Conservation (phyloP, 768 basidiomycete genomes). For the Tulasnella sp. region DNA sequence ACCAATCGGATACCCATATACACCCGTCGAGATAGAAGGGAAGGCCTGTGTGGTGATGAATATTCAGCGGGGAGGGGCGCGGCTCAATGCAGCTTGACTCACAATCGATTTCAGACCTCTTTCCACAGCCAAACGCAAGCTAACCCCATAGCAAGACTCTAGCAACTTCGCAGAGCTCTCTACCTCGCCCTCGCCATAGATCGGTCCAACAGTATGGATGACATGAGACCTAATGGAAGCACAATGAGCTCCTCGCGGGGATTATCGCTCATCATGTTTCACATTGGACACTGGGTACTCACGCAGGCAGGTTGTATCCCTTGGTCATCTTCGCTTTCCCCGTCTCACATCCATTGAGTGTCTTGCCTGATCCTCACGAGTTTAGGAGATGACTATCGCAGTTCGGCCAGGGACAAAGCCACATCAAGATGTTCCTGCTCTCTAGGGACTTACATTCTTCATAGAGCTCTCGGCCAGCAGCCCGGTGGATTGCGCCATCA, state of each 20-base stretch:
- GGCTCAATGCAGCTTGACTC: conserved; percentile 21
- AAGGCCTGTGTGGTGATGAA: conserved; percentile 44
- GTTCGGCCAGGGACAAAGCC: no score
- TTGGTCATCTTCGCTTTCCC: conserved; percentile 71
- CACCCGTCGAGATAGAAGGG: conserved; percentile 65
- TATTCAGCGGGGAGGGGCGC: not conserved
- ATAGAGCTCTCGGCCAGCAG: conserved; percentile 53
- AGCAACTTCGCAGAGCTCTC: conserved; percentile 42
- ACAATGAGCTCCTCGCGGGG: not conserved
- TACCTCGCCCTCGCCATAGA: conserved; percentile 35
- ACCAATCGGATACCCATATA: conserved; percentile 64
- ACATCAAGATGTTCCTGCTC: no score
- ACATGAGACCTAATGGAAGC: conserved; percentile 42
- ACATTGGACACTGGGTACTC: conserved; percentile 25
- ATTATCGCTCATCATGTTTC: not conserved
- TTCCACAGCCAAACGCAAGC: conserved; percentile 49
- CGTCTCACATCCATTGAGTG: conserved; percentile 53
- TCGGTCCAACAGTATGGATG: conserved; percentile 74
- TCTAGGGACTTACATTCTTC: conserved; percentile 66
- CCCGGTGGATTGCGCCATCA: conserved; percentile 71
- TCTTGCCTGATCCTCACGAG: conserved; percentile 46
- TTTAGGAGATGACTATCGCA: no score
- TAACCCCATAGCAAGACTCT: conserved; percentile 54
- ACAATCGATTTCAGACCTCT: conserved; percentile 57
- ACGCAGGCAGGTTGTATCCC: conserved; percentile 71